A percentile compares a stretch with the other conserved stretches of the same genome.
These are phyloP conservation scores for Aquilaria agallochum DNA, from an alignment of 441 rosid species.

Conservation along the genomic window DNA sequence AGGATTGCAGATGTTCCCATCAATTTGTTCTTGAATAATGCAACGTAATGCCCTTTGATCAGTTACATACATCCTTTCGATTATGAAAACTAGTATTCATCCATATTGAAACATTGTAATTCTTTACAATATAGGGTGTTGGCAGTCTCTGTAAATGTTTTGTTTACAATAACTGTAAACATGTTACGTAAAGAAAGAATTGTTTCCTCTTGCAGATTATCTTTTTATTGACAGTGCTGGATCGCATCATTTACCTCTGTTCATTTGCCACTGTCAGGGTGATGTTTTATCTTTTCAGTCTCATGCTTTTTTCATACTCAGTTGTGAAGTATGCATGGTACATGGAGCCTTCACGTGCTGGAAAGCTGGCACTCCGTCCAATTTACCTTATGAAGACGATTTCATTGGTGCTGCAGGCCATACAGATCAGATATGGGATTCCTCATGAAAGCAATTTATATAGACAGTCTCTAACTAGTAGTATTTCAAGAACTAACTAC, in stretches of 20 bases:
- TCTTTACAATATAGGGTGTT: too few relatives aligned
- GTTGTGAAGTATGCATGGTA: conserved; percentile 59
- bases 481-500: conserved; percentile 55
- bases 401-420: conserved; percentile 67
- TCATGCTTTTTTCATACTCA: conserved; percentile 58
- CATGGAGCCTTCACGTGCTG: conserved; percentile 42
- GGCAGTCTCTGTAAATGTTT: too few relatives aligned
- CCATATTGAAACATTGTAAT: too few relatives aligned
- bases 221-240: conserved; percentile 71
- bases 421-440: conserved; percentile 63
- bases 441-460: conserved; percentile 73
- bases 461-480: conserved; percentile 69
- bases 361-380: conserved; percentile 55
- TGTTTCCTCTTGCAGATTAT: conserved; percentile 46
- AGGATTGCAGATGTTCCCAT: too few relatives aligned
- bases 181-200: conserved; percentile 11
- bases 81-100: too few relatives aligned
- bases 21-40: too few relatives aligned
- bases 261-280: conserved; percentile 63
- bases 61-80: too few relatives aligned
- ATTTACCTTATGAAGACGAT: conserved; percentile 65
- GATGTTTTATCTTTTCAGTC: conserved; percentile 65
- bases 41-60: too few relatives aligned
- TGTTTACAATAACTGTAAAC: too few relatives aligned
- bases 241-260: conserved; percentile 72